A percentile compares a stretch with the other conserved stretches of the same genome.
Evolutionary conservation across 1,284 basidiomycete genomes (phyloP).

Genomic region (Puccinia hordei): DNA sequence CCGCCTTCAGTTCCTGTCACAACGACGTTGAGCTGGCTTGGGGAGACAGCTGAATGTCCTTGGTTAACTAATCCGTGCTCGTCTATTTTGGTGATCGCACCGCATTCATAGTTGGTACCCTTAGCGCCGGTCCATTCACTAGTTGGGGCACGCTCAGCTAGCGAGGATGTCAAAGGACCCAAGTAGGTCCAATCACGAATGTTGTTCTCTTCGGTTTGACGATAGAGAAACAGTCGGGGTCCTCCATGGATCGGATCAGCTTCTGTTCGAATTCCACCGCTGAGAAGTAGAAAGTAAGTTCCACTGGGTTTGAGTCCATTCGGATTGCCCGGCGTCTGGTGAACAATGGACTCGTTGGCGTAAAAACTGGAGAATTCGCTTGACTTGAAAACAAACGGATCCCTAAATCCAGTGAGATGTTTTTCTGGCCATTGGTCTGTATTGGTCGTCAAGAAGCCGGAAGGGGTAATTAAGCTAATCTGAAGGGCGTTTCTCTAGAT

Average conservation of each 20-base stretch:
- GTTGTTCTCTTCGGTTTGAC: constrained; percentile 53
- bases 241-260: constrained; percentile 47
- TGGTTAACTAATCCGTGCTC: constrained; percentile 52
- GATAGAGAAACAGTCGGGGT: constrained; percentile 54
- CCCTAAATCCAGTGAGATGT: constrained; percentile 54
- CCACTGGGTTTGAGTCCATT: constrained; percentile 48
- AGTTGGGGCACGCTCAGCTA: constrained; percentile 35
- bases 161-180: constrained; percentile 51
- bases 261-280: constrained; percentile 53
- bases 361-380: constrained; percentile 50
- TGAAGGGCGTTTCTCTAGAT: not conserved
- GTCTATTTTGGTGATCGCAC: constrained; percentile 52
- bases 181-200: constrained; percentile 54
- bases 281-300: constrained; percentile 52
- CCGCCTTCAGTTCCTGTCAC: constrained; percentile 54
- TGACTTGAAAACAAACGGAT: constrained; percentile 55
- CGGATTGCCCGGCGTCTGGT: constrained; percentile 2
- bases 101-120: constrained; percentile 54
- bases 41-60: constrained; percentile 33
- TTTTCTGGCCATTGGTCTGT: constrained; percentile 46
- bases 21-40: constrained; percentile 52
- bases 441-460: not conserved
- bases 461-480: not conserved
- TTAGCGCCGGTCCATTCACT: constrained; percentile 53
- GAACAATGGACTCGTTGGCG: constrained; percentile 39